phyloP scores from a whole-genome alignment of 225 moss, liverwort and hornwort species.

The Pseudoscleropodium purum region DNA sequence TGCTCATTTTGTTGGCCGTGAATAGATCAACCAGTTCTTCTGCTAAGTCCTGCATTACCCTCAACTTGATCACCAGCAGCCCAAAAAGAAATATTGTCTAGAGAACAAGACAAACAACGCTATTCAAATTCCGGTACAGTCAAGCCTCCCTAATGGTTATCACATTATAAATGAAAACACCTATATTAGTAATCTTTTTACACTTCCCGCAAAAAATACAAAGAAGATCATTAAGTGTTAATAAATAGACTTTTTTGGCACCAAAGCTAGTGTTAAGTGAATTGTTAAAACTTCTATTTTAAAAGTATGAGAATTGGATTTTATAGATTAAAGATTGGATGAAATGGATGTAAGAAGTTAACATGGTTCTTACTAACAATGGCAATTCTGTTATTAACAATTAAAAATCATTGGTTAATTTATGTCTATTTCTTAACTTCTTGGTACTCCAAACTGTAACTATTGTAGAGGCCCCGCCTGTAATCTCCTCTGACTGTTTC shows the following conservation, averaged over 20 bases:
- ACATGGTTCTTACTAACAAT: not conserved
- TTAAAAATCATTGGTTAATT: not conserved
- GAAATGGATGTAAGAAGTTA: not conserved
- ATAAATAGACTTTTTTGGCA: not conserved
- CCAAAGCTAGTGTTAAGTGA: not conserved
- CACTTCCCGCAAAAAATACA: not conserved
- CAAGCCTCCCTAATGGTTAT: not conserved
- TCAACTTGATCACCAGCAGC: not conserved
- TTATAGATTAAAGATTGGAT: not conserved
- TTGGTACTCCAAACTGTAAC: not conserved
- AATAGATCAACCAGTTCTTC: constrained; percentile 57
- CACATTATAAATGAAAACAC: not conserved
- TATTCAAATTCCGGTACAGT: not conserved
- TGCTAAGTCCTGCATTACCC: constrained; percentile 59
- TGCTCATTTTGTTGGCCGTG: constrained; percentile 68
- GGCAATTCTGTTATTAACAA: not conserved
- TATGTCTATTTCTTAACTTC: not conserved
- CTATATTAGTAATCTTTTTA: too few species aligned
- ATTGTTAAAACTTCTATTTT: not conserved
- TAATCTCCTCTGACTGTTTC: not conserved
- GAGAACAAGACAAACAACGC: not conserved
- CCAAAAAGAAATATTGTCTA: not conserved
- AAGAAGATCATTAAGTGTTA: not conserved
- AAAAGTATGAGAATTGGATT: not conserved
- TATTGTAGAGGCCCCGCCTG: not conserved